Evolutionary conservation across 1,284 basidiomycete species (phyloP), one percentile per base, ranked within the genome.

Genomic region (Pyrrhoderma noxium): DNA sequence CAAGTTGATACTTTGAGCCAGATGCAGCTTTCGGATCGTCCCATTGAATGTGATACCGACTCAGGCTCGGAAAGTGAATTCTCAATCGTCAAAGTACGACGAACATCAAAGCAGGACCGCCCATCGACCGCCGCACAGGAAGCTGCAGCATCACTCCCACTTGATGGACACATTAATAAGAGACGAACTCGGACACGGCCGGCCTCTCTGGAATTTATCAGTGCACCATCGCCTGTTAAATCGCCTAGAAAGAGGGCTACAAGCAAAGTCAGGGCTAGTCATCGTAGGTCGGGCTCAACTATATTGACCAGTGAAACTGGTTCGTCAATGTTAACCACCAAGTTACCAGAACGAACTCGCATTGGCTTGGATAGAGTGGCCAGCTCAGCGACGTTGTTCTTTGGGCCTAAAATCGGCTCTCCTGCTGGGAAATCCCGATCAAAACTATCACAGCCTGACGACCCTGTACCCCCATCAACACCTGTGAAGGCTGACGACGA

Each of bases 121-220:
- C 43, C 54, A 4, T 49, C 51, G 2, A 47, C 18, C n/a, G 46
- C 54, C 41, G 63, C 62, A 18, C 77, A 81, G 56, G 83, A 68
- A 51, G 67, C 84, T 21, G 80, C 72, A 2, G 82, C 82, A 58
- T 78, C 79, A 0, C 70, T 85, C 53, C 88, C 83, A 0, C 85
- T 83, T 2, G 81, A 80, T 19, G 84, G 84, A 0, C 85, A 86
- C 63, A 67, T 87, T 52, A 75, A 71, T 27, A 88, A 88, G 64
- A 73, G 85, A 51, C 76, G 83, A 14, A 83, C 83, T 2, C 76
- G 80, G 14, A 78, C 81, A 31, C 70, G 82, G 45, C 85, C 82
- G 1, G 68, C 85, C 8, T 86, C 85, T 22, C 64, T 75, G 35
- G 83, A 87, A 60, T 64, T 86, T 40, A 69, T 78, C 8, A 67